A percentile compares a stretch with the other conserved stretches of the same genome.
phyloP scores from a whole-genome alignment of 768 basidiomycete species.

The Vararia minispora region DNA sequence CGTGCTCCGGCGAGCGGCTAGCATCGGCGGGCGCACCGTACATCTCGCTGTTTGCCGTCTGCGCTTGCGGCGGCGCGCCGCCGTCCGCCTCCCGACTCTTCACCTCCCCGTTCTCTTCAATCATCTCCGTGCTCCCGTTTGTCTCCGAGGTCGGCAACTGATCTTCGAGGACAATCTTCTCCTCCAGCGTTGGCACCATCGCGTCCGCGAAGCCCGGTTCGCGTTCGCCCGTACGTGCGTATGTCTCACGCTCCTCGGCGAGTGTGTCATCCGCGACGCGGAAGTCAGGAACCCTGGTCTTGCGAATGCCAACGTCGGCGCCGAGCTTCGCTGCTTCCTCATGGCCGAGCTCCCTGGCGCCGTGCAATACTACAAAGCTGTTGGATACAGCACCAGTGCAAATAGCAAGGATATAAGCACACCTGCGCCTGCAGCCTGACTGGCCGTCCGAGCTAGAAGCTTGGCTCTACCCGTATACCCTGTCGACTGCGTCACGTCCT shows the following conservation, averaged over 20 bases:
- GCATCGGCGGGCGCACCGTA: conserved; percentile 49
- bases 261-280: conserved; percentile 30
- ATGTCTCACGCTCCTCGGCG: conserved; percentile 41
- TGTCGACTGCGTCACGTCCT: conserved; percentile 29
- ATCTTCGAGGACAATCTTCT: conserved; percentile 44
- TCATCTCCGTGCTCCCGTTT: not conserved
- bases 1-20: conserved; percentile 26
- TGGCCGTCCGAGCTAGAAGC: conserved; percentile 13
- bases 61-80: conserved; percentile 21
- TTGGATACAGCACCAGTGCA: conserved; percentile 3
- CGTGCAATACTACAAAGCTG: conserved; percentile 27
- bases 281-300: conserved; percentile 27
- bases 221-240: conserved; percentile 37
- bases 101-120: conserved; percentile 2
- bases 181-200: conserved; percentile 60
- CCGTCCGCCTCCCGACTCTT: conserved; percentile 5
- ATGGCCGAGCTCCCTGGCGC: conserved; percentile 26
- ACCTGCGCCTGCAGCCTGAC: conserved; percentile 34
- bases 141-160: conserved; percentile 4
- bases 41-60: conserved; percentile 30
- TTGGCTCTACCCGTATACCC: conserved; percentile 15
- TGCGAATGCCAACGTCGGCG: conserved; percentile 34
- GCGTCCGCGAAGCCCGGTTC: conserved; percentile 48
- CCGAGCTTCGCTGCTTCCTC: conserved; percentile 25
- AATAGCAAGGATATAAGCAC: conserved; percentile 3